Evolutionary conservation across 2,329 filamentous ascomycete species (phyloP).

Genomic region (Ophiognomonia clavigignenti-juglandacearum): DNA sequence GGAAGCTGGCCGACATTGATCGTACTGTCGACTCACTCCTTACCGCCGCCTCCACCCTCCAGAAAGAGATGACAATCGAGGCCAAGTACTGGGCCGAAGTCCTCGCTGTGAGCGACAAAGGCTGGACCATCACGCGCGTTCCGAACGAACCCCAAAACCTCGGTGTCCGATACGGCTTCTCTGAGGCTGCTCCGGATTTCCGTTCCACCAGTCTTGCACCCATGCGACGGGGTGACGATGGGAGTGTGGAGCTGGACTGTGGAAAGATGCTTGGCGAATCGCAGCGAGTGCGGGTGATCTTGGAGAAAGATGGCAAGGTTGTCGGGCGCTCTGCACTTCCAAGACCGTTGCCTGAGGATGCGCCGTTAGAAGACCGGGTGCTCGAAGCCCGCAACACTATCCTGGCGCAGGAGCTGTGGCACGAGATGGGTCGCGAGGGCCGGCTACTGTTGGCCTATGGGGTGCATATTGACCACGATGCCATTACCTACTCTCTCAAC

Average conservation of each 20-base stretch:
- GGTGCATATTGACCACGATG: slow-evolving; percentile 57
- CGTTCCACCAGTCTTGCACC: slow-evolving; percentile 73
- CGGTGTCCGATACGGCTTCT: slow-evolving; percentile 84
- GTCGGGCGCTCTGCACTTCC: slow-evolving; percentile 53
- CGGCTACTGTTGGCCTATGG: slow-evolving; percentile 66
- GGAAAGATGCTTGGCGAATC: slow-evolving; percentile 45
- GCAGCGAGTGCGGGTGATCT: slow-evolving; percentile 62
- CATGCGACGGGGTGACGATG: slow-evolving; percentile 68
- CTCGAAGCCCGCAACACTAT: slow-evolving; percentile 73
- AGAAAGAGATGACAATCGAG: slow-evolving; percentile 74
- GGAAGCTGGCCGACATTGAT: slow-evolving; percentile 73
- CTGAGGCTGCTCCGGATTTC: slow-evolving; percentile 58
- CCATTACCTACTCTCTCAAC: slow-evolving; percentile 52
- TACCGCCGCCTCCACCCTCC: slow-evolving; percentile 65
- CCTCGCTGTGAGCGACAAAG: slow-evolving; percentile 71
- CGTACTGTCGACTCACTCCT: slow-evolving; percentile 69
- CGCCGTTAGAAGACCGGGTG: slow-evolving; percentile 62
- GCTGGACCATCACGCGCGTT: slow-evolving; percentile 80
- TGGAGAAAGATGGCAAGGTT: slow-evolving; percentile 52
- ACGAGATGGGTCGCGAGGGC: slow-evolving; percentile 81
- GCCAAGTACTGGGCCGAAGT: slow-evolving; percentile 87
- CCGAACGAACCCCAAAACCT: slow-evolving; percentile 69
- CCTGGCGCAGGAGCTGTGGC: slow-evolving; percentile 82
- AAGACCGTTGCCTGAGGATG: slow-evolving; percentile 49
- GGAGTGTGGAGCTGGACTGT: slow-evolving; percentile 69